A percentile compares a stretch with the other conserved stretches of the same genome.
Evolutionary conservation across 371 early-diverging fungal species (phyloP).

Genomic region (Mucor indicus): DNA sequence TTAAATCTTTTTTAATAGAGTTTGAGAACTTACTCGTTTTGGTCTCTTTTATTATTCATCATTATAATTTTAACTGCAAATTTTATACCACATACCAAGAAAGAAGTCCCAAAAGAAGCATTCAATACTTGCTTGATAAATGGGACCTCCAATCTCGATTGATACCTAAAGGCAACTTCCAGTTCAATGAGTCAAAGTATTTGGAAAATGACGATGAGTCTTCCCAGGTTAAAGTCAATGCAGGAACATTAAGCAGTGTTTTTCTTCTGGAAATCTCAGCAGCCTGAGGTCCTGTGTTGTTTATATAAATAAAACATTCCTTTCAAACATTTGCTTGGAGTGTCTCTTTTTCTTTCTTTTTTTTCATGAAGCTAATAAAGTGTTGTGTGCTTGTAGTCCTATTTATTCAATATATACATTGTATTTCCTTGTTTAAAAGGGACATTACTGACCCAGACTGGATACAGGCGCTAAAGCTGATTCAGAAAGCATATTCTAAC

Average conservation of each 20-base stretch:
- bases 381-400: no score
- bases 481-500: no score
- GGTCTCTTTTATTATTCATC: constrained; percentile 44
- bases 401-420: no score
- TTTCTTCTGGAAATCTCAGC: constrained; percentile 32
- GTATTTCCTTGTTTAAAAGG: no score
- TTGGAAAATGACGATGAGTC: constrained; percentile 11
- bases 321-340: no score
- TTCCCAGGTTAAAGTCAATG: constrained; percentile 17
- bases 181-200: constrained; percentile 43
- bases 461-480: no score
- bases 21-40: constrained; percentile 53
- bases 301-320: no score
- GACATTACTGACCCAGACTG: no score
- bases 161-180: constrained; percentile 42
- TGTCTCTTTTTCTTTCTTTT: no score
- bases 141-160: constrained; percentile 44
- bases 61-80: constrained; percentile 44
- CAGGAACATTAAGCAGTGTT: constrained; percentile 34
- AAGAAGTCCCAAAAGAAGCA: constrained; percentile 54
- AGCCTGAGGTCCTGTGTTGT: no score
- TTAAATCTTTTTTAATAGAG: constrained; percentile 24
- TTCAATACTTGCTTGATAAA: constrained; percentile 50
- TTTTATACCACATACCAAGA: constrained; percentile 58
- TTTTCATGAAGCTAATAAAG: no score